These are phyloP conservation scores for Silybum marianum DNA, from an alignment of 129 eudicot species.

Conservation along the genomic window DNA sequence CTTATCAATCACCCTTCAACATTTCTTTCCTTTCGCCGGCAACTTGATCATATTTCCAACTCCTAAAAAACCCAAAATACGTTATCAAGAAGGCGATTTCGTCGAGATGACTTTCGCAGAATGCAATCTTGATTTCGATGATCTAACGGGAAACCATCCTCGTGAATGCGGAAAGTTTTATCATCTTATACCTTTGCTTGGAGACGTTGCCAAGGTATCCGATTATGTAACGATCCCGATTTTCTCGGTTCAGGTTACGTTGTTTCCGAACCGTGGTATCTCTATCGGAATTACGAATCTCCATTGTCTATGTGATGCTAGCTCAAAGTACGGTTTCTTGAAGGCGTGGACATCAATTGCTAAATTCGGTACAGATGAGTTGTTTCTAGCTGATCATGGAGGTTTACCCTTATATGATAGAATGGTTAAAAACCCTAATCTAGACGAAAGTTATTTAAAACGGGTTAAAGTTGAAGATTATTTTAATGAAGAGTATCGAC, in stretches of 20 bases:
- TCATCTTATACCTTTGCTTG: conserved; percentile 20
- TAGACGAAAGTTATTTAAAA: neutral
- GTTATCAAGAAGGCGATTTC: conserved; percentile 31
- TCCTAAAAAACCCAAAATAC: conserved; percentile 4
- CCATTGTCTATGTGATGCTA: conserved; percentile 42
- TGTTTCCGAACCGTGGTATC: conserved; percentile 28
- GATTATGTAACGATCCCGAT: conserved; percentile 19
- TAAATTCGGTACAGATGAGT: conserved; percentile 24
- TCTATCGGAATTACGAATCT: conserved; percentile 44
- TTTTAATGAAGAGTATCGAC: too few relatives aligned
- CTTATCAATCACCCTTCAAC: conserved; percentile 34
- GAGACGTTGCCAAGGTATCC: neutral
- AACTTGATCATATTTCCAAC: conserved; percentile 9
- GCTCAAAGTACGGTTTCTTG: conserved; percentile 29
- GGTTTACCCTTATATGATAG: conserved; percentile 35
- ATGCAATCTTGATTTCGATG: conserved; percentile 15
- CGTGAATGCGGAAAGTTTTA: conserved; percentile 29
- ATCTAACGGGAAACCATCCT: conserved; percentile 28
- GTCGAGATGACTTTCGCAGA: conserved; percentile 29
- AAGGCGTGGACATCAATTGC: conserved; percentile 46
- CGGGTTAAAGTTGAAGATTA: too few relatives aligned
- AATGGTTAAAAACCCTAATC: neutral
- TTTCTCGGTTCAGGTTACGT: conserved; percentile 34
- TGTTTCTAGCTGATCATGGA: conserved; percentile 12
- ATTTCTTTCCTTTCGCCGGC: conserved; percentile 33